phyloP scores from a whole-genome alignment of 2,329 filamentous ascomycete species.

The Ophiocordyceps australis region DNA sequence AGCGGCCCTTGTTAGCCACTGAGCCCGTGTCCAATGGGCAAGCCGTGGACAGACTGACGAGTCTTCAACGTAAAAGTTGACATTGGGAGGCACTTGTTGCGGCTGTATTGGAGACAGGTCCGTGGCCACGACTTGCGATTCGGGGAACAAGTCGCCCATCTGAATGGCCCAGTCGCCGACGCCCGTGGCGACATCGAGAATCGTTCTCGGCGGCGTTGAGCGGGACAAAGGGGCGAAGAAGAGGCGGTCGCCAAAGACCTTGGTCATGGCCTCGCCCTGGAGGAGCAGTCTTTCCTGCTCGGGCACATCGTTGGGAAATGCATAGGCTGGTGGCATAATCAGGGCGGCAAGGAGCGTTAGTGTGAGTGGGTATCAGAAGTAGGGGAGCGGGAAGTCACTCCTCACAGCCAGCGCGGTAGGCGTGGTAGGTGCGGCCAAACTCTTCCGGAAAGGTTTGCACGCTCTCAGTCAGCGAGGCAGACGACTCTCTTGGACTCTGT shows the following conservation, averaged over 20 bases:
- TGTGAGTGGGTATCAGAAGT: background rate
- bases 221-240: slow-evolving; percentile 23
- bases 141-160: slow-evolving; percentile 43
- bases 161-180: slow-evolving; percentile 46
- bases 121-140: slow-evolving; percentile 39
- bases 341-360: background rate
- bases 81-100: slow-evolving; percentile 48
- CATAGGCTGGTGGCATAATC: slow-evolving; percentile 17
- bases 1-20: background rate
- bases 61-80: slow-evolving; percentile 59
- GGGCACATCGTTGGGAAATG: slow-evolving; percentile 23
- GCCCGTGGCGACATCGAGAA: slow-evolving; percentile 26
- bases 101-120: slow-evolving; percentile 54
- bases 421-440: slow-evolving; percentile 27
- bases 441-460: slow-evolving; percentile 21
- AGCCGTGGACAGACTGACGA: slow-evolving; percentile 11
- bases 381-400: background rate
- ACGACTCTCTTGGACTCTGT: slow-evolving; percentile 11
- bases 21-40: background rate
- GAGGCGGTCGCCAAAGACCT: slow-evolving; percentile 18
- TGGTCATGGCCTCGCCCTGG: slow-evolving; percentile 18
- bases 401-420: slow-evolving; percentile 26
- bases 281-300: slow-evolving; percentile 22
- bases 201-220: slow-evolving; percentile 13
- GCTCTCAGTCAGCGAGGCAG: slow-evolving; percentile 20